phyloP scores from a whole-genome alignment of 1,284 basidiomycete genomes.

The Rhodotorula sp. region DNA sequence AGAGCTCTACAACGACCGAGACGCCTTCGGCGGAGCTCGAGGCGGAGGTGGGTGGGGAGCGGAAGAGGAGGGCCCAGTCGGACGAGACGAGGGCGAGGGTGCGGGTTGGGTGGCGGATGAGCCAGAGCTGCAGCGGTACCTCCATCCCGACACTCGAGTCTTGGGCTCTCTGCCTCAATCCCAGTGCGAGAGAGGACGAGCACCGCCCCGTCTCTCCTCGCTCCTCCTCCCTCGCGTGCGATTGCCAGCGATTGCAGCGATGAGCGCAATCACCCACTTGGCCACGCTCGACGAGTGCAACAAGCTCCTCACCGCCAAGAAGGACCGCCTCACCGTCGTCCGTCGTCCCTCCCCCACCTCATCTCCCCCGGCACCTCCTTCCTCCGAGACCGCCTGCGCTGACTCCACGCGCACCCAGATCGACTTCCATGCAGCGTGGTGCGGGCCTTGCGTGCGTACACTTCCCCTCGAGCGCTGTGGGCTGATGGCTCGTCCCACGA shows the following conservation, averaged over 20 bases:
- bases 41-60: slow-evolving; percentile 1
- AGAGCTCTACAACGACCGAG: slow-evolving; percentile 71
- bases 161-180: no score
- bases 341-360: neutral
- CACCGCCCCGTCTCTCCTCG: neutral
- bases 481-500: neutral
- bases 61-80: slow-evolving; percentile 28
- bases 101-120: slow-evolving; percentile 20
- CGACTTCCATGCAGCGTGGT: slow-evolving; percentile 41
- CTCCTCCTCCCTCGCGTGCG: neutral
- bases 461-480: neutral
- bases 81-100: slow-evolving; percentile 20
- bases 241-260: neutral
- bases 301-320: slow-evolving; percentile 26
- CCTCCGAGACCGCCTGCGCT: neutral
- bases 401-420: no score
- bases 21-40: neutral
- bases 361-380: neutral
- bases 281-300: slow-evolving; percentile 17
- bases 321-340: slow-evolving; percentile 33
- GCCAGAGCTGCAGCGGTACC: slow-evolving; percentile 18
- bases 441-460: slow-evolving; percentile 35
- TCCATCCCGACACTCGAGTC: neutral
- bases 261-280: slow-evolving; percentile 30
- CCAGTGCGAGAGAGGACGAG: no score